Percentiles rank a stretch among this genome's conserved stretches.
Conservation (phyloP, 2,329 filamentous ascomycete species). For the Colletotrichum truncatum region DNA sequence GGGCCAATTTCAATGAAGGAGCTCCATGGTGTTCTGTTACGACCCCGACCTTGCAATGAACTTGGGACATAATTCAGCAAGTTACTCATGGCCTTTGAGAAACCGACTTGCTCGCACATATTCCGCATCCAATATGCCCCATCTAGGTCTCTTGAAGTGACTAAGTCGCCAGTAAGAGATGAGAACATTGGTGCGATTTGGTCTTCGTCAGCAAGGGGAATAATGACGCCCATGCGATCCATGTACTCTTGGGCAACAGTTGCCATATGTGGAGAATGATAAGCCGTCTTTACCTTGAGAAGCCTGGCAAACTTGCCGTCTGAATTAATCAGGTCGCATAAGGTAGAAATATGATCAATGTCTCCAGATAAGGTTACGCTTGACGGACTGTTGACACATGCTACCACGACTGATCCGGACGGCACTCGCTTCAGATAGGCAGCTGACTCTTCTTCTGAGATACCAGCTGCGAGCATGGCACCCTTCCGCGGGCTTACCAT, state of each 20-base stretch:
- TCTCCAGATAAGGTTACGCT: conserved; percentile 44
- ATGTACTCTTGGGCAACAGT: conserved; percentile 44
- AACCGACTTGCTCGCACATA: conserved; percentile 6
- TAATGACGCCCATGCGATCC: neutral
- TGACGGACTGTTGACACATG: conserved; percentile 47
- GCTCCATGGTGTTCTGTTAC: conserved; percentile 14
- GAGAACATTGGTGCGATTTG: conserved; percentile 34
- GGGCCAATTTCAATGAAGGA: conserved; percentile 43
- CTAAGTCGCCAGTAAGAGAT: conserved; percentile 29
- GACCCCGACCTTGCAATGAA: neutral
- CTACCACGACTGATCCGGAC: conserved; percentile 38
- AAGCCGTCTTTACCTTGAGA: conserved; percentile 23
- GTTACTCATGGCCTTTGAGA: neutral
- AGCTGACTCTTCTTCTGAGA: conserved; percentile 29
- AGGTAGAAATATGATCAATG: conserved; percentile 5
- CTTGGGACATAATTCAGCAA: neutral
- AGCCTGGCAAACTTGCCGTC: conserved; percentile 33
- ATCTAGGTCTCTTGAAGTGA: conserved; percentile 41
- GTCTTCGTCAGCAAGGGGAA: conserved; percentile 35
- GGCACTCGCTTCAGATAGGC: conserved; percentile 12
- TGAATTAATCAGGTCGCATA: conserved; percentile 33
- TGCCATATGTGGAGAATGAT: conserved; percentile 47
- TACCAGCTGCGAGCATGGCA: conserved; percentile 43
- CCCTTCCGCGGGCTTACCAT: conserved; percentile 20
- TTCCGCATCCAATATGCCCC: conserved; percentile 4